Evolutionary conservation across 139 green algal species (phyloP), one percentile per base, ranked within the genome.

Genomic region (Chlamydomonas asymmetrica): DNA sequence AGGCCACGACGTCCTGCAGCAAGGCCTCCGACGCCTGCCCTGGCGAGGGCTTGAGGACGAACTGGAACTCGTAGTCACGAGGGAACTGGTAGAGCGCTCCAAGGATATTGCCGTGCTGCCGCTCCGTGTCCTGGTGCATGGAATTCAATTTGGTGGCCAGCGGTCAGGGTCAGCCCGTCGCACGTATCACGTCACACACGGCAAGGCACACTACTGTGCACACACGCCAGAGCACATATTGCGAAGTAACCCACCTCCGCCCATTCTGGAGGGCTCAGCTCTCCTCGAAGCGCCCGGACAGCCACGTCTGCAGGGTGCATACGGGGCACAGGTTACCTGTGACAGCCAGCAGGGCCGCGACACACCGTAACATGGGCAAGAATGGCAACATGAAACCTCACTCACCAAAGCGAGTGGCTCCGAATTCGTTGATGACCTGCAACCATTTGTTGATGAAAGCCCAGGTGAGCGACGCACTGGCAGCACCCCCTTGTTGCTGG

Each of bases 321-420:
- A n/a, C n/a, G n/a, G n/a, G n/a, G n/a, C n/a, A n/a, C n/a, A n/a
- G n/a, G n/a, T n/a, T 64, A 74, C 62, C 61, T 72, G 39, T 7
- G 5, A 34, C 37, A 50, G 29, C n/a, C 31, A 71, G 48, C 7
- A 13, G 50, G 4, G 20, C 22, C 20, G 16, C 8, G 25, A 29
- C 50, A 18, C 22, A 16, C 29, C 50, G 35, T 63, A 65, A 38
- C 75, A 59, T 2, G 86, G 76, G 8, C 68, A 66, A 25, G 85
- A 63, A n/a, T 87, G 78, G n/a, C n/a, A n/a, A n/a, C n/a, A n/a
- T n/a, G n/a, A n/a, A n/a, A n/a, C n/a, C n/a, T n/a, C n/a, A n/a
- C n/a, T n/a, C n/a, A n/a, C n/a, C n/a, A 41, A 88, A 92, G 1
- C 89, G 73, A 0, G 88, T 93, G n/a, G 89, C 89, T 13, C 88